Evolutionary conservation across 108 stramenopile genomes (phyloP).

Genomic region (Skeletonema costatum): DNA sequence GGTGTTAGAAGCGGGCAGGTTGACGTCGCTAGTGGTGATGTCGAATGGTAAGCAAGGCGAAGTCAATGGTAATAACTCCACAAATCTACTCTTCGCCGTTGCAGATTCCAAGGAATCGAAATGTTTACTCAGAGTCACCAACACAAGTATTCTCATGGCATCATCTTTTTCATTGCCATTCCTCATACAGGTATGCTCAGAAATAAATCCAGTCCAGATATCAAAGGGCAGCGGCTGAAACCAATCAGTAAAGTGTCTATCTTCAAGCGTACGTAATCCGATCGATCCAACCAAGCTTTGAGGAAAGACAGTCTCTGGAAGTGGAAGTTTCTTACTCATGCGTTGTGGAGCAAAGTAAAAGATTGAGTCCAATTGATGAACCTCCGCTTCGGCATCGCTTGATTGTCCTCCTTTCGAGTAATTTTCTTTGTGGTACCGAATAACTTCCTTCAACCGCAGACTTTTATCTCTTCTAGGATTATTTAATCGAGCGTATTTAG

Average conservation of each 20-base stretch:
- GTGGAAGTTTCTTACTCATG: constrained; percentile 50
- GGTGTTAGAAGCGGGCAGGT: constrained; percentile 1
- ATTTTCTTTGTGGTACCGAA: constrained; percentile 40
- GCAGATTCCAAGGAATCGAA: constrained; percentile 25
- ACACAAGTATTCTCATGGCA: constrained; percentile 35
- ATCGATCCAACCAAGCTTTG: constrained; percentile 50
- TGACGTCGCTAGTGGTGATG: background rate
- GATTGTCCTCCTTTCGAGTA: constrained; percentile 13
- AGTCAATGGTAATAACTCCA: constrained; percentile 12
- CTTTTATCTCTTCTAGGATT: constrained; percentile 31
- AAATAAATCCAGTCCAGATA: constrained; percentile 69
- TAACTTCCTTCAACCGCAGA: constrained; percentile 48
- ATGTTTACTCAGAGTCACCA: constrained; percentile 58
- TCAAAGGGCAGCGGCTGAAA: constrained; percentile 64
- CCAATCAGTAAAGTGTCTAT: constrained; percentile 52
- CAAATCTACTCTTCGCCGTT: constrained; percentile 12
- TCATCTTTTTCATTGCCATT: constrained; percentile 55
- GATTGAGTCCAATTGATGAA: constrained; percentile 50
- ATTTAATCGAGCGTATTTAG: constrained; percentile 54
- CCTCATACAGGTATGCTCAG: constrained; percentile 56
- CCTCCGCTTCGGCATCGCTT: background rate
- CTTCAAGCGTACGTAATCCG: constrained; percentile 47
- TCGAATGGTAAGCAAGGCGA: constrained; percentile 18
- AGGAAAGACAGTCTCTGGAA: constrained; percentile 67
- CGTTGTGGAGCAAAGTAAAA: constrained; percentile 62